Conservation (phyloP, 345 rosid genomes). For the Eucalyptus cladocalyx region DNA sequence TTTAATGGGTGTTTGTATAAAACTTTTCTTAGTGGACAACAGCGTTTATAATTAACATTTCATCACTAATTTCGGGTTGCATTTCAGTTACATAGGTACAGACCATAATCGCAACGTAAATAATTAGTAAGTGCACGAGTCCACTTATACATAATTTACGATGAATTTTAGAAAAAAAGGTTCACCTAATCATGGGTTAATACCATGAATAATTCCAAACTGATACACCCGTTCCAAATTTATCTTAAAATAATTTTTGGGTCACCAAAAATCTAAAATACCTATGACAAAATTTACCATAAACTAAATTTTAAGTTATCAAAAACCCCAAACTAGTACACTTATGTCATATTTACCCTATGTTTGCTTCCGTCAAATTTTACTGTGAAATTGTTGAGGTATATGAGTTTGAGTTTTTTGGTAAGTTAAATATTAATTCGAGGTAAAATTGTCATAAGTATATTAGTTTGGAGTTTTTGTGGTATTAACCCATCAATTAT, state of each 20-base stretch:
- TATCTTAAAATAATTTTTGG: background rate
- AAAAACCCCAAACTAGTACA: background rate
- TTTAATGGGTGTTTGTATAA: background rate
- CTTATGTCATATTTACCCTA: fast-evolving
- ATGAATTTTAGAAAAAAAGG: background rate
- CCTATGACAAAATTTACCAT: background rate
- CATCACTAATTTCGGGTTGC: background rate
- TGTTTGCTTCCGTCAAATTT: background rate
- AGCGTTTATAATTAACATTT: background rate
- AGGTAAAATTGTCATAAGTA: background rate
- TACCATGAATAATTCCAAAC: background rate
- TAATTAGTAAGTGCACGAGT: background rate
- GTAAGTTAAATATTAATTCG: background rate
- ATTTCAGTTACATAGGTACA: background rate
- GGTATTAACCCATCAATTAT: background rate
- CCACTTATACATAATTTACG: background rate
- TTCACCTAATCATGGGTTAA: background rate
- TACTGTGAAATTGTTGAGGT: fast-evolving
- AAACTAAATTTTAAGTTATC: too few species aligned
- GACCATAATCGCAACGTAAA: background rate
- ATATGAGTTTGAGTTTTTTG: too few species aligned
- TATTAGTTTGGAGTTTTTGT: too few species aligned
- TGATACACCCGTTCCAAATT: fast-evolving
- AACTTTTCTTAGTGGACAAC: background rate
- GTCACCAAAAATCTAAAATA: background rate